Base-by-base conservation (phyloP, 2,329 filamentous ascomycete species). In the Zymoseptoria passerinii region DNA sequence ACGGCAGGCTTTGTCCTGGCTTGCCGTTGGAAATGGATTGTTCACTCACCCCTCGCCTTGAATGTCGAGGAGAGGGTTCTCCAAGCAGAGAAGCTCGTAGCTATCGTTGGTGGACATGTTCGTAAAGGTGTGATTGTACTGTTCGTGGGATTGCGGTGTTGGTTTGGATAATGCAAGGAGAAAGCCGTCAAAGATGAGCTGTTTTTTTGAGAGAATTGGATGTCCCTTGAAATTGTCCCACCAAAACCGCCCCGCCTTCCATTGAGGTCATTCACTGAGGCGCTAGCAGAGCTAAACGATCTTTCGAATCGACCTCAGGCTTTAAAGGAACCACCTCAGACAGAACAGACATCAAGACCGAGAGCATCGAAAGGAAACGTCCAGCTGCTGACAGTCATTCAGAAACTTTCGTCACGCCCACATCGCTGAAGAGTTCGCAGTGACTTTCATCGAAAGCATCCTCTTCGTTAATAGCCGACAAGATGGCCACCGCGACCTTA, bases 21-120 rank as follows among this genome's bases (percentile, higher is more conserved):
- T 40, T 48, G 50, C 54, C 59, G 50, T 52, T 55, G 55, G 9
- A 54, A 73, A 7, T 16, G 35, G 35, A 13, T 3, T 7, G 2
- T 44, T 13, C 35, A 44, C 78, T 63, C 76, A 85, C 84, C 83
- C 84, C 69, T 81, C 75, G 69, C 88, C 94, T 79, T 96, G 92
- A 75, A 99, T 99, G 74, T 99, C 92, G 70, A 99, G 88, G 70
- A 99, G 86, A 75, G 94, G 94, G 78, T 99, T 99, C 87, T 96
- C 94, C 71, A 99, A 79, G 77, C 88, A 94, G 72, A 97, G 83
- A 71, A 99, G 88, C 76, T 89, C 82, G 80, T 88, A 97, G 77
- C 91, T 87, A 78, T 68, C 61, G 52, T 63, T 59, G 56, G 63
- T 55, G 53, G 63, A 61, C 66, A 65, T 66, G 56, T 50, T 62